A percentile compares a stretch with the other conserved stretches of the same genome.
Evolutionary conservation across 352 stramenopile genomes (phyloP).

Genomic region (Phytophthora hybrid): DNA sequence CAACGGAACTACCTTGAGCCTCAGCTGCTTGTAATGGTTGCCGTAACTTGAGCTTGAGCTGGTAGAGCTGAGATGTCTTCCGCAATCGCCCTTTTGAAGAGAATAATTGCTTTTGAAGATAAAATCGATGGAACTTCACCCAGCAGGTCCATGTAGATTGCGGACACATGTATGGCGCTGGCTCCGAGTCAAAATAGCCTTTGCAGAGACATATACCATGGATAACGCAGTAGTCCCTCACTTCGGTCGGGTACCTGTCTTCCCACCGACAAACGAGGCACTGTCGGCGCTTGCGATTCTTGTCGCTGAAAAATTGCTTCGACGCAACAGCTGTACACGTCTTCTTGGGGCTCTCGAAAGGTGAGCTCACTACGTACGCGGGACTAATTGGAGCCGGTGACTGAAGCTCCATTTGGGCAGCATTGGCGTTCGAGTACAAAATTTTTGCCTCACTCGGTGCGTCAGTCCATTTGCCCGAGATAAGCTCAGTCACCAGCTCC

Average conservation of each 20-base stretch:
- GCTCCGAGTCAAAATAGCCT: not conserved
- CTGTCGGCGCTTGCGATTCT: constrained; percentile 1
- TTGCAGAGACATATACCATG: constrained; percentile 7
- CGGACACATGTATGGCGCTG: constrained; percentile 8
- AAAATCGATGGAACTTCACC: constrained; percentile 16
- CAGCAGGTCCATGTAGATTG: constrained; percentile 10
- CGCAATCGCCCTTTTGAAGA: constrained; percentile 8
- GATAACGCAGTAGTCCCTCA: constrained; percentile 11
- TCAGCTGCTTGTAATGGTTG: not conserved
- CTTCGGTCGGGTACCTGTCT: constrained; percentile 1
- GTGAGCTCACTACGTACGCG: too few relatives aligned
- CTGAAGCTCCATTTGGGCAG: too few relatives aligned
- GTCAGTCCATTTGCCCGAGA: too few relatives aligned
- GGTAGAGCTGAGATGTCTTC: constrained; percentile 18
- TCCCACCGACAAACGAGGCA: constrained; percentile 7
- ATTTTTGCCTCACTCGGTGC: too few relatives aligned
- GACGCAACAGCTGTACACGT: constrained; percentile 11
- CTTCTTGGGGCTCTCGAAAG: constrained; percentile 1
- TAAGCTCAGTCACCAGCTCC: too few relatives aligned
- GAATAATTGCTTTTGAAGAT: constrained; percentile 4
- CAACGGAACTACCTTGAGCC: not conserved
- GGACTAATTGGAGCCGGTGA: too few relatives aligned
- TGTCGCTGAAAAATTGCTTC: not conserved
- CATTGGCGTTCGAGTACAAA: too few relatives aligned
- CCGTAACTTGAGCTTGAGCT: constrained; percentile 1